Conservation (phyloP, 2,329 filamentous ascomycete species). For the Penicillium sclerotiorum region DNA sequence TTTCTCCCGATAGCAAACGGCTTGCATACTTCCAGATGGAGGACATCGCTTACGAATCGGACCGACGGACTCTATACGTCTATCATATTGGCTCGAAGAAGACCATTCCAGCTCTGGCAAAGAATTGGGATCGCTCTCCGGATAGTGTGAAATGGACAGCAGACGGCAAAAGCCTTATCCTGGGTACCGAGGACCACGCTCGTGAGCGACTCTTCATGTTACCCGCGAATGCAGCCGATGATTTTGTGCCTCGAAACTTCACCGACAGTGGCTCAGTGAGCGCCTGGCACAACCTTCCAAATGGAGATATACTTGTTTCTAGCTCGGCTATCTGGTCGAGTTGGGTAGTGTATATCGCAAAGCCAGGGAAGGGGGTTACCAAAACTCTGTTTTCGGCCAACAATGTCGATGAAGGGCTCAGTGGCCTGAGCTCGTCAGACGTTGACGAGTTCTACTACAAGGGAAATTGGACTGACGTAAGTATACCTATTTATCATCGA, state of each 20-base stretch:
- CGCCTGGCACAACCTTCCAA: slow-evolving; percentile 33
- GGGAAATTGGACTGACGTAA: slow-evolving; percentile 41
- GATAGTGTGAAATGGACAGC: neutral
- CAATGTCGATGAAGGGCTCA: slow-evolving; percentile 42
- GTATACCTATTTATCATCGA: neutral
- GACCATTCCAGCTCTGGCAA: slow-evolving; percentile 42
- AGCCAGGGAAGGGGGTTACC: slow-evolving; percentile 28
- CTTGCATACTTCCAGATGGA: slow-evolving; percentile 81
- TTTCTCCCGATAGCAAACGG: slow-evolving; percentile 71
- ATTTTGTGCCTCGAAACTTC: slow-evolving; percentile 40
- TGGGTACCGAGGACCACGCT: neutral
- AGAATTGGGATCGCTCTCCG: slow-evolving; percentile 54
- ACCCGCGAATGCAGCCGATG: slow-evolving; percentile 33
- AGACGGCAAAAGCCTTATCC: neutral
- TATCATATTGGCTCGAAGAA: slow-evolving; percentile 37
- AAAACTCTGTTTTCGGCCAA: slow-evolving; percentile 41
- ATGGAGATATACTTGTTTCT: slow-evolving; percentile 37
- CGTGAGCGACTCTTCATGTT: slow-evolving; percentile 18
- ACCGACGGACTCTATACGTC: slow-evolving; percentile 60
- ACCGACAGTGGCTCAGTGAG: slow-evolving; percentile 37
- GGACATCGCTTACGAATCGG: slow-evolving; percentile 75
- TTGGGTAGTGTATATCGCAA: slow-evolving; percentile 38
- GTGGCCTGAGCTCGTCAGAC: slow-evolving; percentile 37
- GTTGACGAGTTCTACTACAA: slow-evolving; percentile 42
- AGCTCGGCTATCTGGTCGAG: slow-evolving; percentile 39